Evolutionary conservation across 2,329 filamentous ascomycete genomes (phyloP).

Genomic region (Aspergillus alliaceus): DNA sequence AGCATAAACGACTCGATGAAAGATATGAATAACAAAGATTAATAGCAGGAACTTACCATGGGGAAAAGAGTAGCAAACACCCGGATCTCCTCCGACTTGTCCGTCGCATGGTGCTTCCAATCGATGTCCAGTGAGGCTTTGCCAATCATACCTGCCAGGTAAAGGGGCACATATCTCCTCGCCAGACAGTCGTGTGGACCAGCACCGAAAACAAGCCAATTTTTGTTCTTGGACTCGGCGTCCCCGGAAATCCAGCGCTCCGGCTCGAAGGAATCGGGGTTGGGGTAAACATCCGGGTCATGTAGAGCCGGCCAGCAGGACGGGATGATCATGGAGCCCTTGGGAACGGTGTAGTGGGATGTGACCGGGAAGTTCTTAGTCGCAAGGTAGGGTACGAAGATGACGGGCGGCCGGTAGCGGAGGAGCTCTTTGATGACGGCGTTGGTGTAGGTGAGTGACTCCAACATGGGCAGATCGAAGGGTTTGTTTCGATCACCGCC

Average conservation of each 20-base stretch:
- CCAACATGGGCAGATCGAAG: slow-evolving; percentile 49
- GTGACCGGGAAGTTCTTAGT: slow-evolving; percentile 52
- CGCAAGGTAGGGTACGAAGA: slow-evolving; percentile 55
- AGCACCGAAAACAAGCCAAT: slow-evolving; percentile 56
- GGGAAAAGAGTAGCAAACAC: slow-evolving; percentile 54
- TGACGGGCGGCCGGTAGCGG: slow-evolving; percentile 54
- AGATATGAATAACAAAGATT: neutral
- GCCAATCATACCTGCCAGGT: slow-evolving; percentile 55
- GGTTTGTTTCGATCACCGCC: slow-evolving; percentile 43
- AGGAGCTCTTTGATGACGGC: slow-evolving; percentile 57
- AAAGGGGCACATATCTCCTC: slow-evolving; percentile 51
- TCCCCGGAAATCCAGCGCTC: slow-evolving; percentile 56
- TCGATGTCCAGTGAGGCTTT: slow-evolving; percentile 53
- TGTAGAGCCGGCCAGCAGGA: slow-evolving; percentile 55
- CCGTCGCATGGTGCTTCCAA: slow-evolving; percentile 53
- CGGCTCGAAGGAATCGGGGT: slow-evolving; percentile 51
- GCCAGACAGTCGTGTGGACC: slow-evolving; percentile 55
- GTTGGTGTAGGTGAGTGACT: slow-evolving; percentile 53
- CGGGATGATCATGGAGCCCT: slow-evolving; percentile 52
- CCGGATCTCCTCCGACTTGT: slow-evolving; percentile 50
- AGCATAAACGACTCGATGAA: neutral
- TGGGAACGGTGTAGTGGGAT: slow-evolving; percentile 50
- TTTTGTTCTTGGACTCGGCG: slow-evolving; percentile 52
- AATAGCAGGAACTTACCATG: slow-evolving; percentile 39
- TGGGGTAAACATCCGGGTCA: slow-evolving; percentile 49